These are phyloP conservation scores for Suhomyces bolitotheri DNA, from an alignment of 1,139 yeast genomes.

Conservation along the genomic window DNA sequence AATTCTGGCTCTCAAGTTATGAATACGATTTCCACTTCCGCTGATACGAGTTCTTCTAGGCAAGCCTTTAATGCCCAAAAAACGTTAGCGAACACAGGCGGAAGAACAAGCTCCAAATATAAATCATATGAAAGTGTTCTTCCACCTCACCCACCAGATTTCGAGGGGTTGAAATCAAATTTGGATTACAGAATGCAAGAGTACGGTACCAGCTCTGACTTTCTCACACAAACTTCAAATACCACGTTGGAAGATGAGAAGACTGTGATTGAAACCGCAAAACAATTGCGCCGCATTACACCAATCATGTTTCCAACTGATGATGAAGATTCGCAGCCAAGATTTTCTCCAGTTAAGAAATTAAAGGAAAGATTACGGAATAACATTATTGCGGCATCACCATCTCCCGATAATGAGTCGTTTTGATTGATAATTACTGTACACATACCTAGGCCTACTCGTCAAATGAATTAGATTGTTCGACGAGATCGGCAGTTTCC, in stretches of 20 bases:
- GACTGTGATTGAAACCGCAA: slow-evolving; percentile 39
- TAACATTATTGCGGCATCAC: slow-evolving; percentile 11
- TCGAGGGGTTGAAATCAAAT: slow-evolving; percentile 14
- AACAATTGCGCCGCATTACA: slow-evolving; percentile 35
- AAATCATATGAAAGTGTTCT: slow-evolving; percentile 9
- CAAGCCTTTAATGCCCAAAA: too few relatives aligned
- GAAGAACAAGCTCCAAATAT: not conserved
- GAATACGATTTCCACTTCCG: not conserved
- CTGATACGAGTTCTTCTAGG: too few relatives aligned
- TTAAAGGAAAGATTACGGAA: slow-evolving; percentile 26
- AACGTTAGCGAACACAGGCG: too few relatives aligned
- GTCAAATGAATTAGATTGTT: too few relatives aligned
- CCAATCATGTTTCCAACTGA: slow-evolving; percentile 43
- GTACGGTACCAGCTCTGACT: slow-evolving; percentile 2
- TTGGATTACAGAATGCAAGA: not conserved
- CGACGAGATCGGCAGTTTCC: slow-evolving; percentile 15
- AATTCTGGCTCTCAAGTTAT: not conserved
- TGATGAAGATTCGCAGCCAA: slow-evolving; percentile 29
- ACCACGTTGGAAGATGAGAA: slow-evolving; percentile 18
- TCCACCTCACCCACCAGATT: slow-evolving; percentile 39
- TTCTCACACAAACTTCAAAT: slow-evolving; percentile 7
- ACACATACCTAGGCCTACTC: too few relatives aligned
- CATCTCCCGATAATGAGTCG: slow-evolving; percentile 8
- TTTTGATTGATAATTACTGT: too few relatives aligned
- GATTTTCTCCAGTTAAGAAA: slow-evolving; percentile 35